These are phyloP conservation scores for Fusarium albidum DNA, from an alignment of 2,329 filamentous ascomycete species.

Conservation along the genomic window DNA sequence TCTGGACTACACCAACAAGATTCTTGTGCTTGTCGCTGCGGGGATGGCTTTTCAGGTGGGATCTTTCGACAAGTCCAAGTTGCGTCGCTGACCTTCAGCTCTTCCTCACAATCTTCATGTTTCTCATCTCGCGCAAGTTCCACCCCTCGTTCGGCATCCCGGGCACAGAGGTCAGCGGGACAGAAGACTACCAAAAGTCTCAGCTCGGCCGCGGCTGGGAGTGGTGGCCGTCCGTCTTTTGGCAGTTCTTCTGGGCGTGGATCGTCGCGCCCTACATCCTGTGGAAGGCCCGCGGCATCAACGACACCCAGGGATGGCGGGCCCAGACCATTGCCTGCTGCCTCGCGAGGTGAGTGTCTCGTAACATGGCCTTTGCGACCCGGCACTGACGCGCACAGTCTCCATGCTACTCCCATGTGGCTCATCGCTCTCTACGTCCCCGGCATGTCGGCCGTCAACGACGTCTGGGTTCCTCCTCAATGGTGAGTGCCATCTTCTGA, in stretches of 20 bases:
- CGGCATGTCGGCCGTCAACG: conserved; percentile 60
- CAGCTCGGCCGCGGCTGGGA: conserved; percentile 66
- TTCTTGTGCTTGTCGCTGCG: conserved; percentile 58
- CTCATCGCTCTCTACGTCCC: conserved; percentile 65
- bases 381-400: conserved; percentile 47
- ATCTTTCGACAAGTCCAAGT: fast-evolving
- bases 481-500: conserved; percentile 56
- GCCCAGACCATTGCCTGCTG: conserved; percentile 66
- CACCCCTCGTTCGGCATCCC: conserved; percentile 68
- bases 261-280: conserved; percentile 68
- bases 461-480: conserved; percentile 66
- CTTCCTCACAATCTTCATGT: conserved; percentile 66
- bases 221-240: conserved; percentile 72
- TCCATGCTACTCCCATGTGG: conserved; percentile 74
- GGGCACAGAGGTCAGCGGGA: conserved; percentile 67
- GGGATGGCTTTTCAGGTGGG: conserved; percentile 66
- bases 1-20: conserved; percentile 57
- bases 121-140: conserved; percentile 70
- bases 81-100: conserved; percentile 51
- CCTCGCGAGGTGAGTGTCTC: conserved; percentile 51
- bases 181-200: conserved; percentile 57
- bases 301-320: conserved; percentile 73
- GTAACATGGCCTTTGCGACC: background rate
- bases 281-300: conserved; percentile 67
- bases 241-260: conserved; percentile 72